Conservation (phyloP, 1,284 basidiomycete species). For the Ustilago nuda region DNA sequence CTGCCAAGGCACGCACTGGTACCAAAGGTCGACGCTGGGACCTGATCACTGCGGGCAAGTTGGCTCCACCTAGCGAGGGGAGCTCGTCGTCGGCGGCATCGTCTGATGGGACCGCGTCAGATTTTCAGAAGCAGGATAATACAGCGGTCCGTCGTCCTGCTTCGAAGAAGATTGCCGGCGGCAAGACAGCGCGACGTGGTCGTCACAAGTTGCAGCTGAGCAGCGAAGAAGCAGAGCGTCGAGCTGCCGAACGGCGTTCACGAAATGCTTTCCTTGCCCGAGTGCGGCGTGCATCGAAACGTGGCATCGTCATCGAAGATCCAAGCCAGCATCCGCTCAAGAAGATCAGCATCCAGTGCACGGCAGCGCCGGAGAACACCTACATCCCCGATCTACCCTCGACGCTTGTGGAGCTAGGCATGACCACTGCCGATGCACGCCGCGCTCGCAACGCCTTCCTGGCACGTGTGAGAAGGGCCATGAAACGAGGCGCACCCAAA, state of each 20-base stretch:
- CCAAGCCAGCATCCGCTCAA: conserved; percentile 46
- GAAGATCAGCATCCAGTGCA: conserved; percentile 48
- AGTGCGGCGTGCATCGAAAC: conserved; percentile 50
- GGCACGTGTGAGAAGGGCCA: conserved; percentile 46
- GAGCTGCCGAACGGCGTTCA: conserved; percentile 31
- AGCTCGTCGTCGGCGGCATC: conserved; percentile 17
- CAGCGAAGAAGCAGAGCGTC: conserved; percentile 31
- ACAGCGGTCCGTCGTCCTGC: conserved; percentile 25
- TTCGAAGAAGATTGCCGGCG: conserved; percentile 15
- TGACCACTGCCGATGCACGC: conserved; percentile 52
- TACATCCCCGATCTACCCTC: conserved; percentile 58
- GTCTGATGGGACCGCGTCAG: conserved; percentile 20
- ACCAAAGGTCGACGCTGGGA: conserved; percentile 41
- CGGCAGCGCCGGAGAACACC: conserved; percentile 44
- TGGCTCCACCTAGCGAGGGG: conserved; percentile 21
- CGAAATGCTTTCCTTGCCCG: conserved; percentile 53
- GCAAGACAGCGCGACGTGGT: conserved; percentile 28
- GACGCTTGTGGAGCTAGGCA: conserved; percentile 46
- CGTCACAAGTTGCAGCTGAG: conserved; percentile 37
- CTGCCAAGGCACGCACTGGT: conserved; percentile 2
- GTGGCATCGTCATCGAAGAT: conserved; percentile 45
- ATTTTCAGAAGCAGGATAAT: conserved; percentile 31
- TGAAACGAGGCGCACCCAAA: conserved; percentile 49
- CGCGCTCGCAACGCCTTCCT: conserved; percentile 55
- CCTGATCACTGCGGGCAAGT: conserved; percentile 15